A percentile compares a stretch with the other conserved stretches of the same genome.
Conservation (phyloP, 208 protist species). For the Crithidia sp. region DNA sequence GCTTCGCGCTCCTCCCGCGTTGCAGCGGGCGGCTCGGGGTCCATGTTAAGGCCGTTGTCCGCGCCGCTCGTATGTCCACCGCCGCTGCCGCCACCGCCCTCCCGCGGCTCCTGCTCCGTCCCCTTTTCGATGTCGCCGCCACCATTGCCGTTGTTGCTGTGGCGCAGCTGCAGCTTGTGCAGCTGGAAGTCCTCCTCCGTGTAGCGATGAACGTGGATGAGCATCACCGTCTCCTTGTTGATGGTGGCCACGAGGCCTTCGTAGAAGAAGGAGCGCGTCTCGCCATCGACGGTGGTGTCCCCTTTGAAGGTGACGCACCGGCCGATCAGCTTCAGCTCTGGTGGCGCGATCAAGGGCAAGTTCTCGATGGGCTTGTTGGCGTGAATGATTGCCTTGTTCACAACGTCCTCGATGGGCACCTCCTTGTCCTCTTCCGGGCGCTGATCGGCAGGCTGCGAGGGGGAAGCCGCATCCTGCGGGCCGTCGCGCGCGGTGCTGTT, state of each 20-base stretch:
- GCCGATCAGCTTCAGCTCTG: conserved; percentile 85
- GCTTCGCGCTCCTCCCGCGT: conserved; percentile 30
- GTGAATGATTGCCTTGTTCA: conserved; percentile 51
- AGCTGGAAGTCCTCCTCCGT: conserved; percentile 69
- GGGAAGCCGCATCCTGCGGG: too few species aligned
- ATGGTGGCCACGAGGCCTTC: conserved; percentile 78
- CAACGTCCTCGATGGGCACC: conserved; percentile 41
- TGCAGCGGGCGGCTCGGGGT: background rate
- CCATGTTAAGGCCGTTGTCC: background rate
- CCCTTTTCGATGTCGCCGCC: background rate
- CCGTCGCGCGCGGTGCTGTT: background rate
- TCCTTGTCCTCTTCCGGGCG: conserved; percentile 19
- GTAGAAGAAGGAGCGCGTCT: conserved; percentile 58
- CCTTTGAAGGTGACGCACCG: conserved; percentile 75
- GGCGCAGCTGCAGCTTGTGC: conserved; percentile 30
- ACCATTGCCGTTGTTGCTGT: background rate
- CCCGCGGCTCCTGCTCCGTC: background rate
- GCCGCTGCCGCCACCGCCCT: too few species aligned
- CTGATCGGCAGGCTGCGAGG: too few species aligned
- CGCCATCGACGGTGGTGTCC: conserved; percentile 57
- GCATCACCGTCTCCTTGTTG: conserved; percentile 76
- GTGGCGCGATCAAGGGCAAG: conserved; percentile 53
- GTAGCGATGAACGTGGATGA: conserved; percentile 75
- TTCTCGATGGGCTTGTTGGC: conserved; percentile 57
- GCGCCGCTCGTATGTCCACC: background rate